Conservation (phyloP, 2,329 filamentous ascomycete species). For the Monilinia fructigena region DNA sequence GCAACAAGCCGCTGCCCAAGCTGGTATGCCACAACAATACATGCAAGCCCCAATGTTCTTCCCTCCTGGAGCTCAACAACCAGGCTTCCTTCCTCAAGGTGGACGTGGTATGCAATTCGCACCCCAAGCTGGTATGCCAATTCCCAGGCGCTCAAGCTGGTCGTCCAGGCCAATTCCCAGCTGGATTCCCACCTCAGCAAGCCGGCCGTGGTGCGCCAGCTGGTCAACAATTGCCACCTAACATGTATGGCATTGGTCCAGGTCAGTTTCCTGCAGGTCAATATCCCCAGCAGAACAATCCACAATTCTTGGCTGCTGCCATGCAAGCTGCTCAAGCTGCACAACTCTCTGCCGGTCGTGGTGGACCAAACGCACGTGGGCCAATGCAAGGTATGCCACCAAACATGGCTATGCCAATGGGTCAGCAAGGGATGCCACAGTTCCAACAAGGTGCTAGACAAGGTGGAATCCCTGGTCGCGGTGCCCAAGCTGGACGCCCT, state of each 20-base stretch:
- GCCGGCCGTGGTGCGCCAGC: slow-evolving; percentile 81
- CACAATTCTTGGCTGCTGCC: slow-evolving; percentile 71
- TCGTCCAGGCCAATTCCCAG: slow-evolving; percentile 82
- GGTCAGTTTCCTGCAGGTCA: slow-evolving; percentile 77
- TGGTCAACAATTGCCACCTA: slow-evolving; percentile 82
- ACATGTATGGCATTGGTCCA: slow-evolving; percentile 73
- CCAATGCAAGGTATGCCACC: slow-evolving; percentile 65
- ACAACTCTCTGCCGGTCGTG: slow-evolving; percentile 47
- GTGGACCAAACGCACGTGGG: slow-evolving; percentile 54
- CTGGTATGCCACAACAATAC: slow-evolving; percentile 82
- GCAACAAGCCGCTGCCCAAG: slow-evolving; percentile 92
- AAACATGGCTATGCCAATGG: slow-evolving; percentile 60
- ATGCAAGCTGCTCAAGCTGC: slow-evolving; percentile 69
- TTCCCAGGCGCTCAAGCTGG: slow-evolving; percentile 75
- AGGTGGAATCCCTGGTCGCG: slow-evolving; percentile 42
- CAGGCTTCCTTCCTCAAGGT: slow-evolving; percentile 62
- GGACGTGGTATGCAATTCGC: slow-evolving; percentile 68
- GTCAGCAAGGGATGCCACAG: slow-evolving; percentile 53
- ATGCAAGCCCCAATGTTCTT: slow-evolving; percentile 94
- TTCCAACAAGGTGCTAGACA: slow-evolving; percentile 54
- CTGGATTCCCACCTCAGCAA: slow-evolving; percentile 76
- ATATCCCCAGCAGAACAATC: slow-evolving; percentile 77
- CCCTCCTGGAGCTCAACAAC: slow-evolving; percentile 71
- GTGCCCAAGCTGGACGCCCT: slow-evolving; percentile 41
- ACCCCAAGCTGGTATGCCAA: slow-evolving; percentile 58